These are phyloP conservation scores for Rhizopus delemar DNA, from an alignment of 371 early-diverging fungal species.

Conservation along the genomic window DNA sequence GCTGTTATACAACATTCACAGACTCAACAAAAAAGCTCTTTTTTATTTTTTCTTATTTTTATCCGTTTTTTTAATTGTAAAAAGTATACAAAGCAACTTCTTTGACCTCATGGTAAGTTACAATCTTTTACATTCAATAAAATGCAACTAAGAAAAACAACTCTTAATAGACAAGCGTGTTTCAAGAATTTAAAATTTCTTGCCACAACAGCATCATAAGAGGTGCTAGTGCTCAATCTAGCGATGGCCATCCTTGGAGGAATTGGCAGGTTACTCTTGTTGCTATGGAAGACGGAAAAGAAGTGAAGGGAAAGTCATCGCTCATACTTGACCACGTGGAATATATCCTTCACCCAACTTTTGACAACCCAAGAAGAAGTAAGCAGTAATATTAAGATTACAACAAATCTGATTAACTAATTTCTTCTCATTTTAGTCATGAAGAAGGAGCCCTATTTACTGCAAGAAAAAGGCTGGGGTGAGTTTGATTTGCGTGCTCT, in stretches of 20 bases:
- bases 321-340: conserved; percentile 68
- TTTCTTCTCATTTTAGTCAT: conserved; percentile 43
- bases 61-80: no score
- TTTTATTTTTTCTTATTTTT: no score
- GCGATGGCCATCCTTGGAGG: conserved; percentile 57
- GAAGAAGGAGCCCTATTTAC: conserved; percentile 59
- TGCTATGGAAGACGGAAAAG: conserved; percentile 50
- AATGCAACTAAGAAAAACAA: no score
- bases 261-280: conserved; percentile 60
- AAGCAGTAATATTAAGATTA: conserved; percentile 15
- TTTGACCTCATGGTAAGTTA: background rate
- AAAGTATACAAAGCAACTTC: no score
- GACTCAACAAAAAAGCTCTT: no score
- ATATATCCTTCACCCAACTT: conserved; percentile 73
- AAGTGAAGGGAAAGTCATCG: conserved; percentile 48
- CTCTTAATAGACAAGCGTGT: conserved; percentile 17
- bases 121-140: no score
- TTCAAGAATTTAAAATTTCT: conserved; percentile 41
- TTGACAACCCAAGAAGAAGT: conserved; percentile 66
- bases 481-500: conserved; percentile 69
- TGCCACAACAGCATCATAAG: conserved; percentile 42
- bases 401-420: background rate
- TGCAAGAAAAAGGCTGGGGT: conserved; percentile 74
- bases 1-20: no score
- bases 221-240: conserved; percentile 25